These are phyloP conservation scores for Metarhizium humberi DNA, from an alignment of 2,329 filamentous ascomycete genomes.

Conservation along the genomic window DNA sequence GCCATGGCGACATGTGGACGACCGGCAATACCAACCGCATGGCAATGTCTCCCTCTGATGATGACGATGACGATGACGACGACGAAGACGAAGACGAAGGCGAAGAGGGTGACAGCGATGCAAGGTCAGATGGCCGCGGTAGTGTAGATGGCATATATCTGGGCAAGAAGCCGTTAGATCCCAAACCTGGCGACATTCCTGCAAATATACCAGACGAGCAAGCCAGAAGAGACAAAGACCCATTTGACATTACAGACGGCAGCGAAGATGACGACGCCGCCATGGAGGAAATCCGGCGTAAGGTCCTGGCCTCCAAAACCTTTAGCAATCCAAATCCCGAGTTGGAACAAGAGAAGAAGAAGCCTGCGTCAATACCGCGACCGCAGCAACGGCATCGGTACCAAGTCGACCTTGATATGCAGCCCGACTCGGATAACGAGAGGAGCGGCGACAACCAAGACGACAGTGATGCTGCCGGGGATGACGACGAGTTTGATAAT, in stretches of 20 bases:
- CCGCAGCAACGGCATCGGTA: conserved; percentile 37
- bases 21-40: conserved; percentile 77
- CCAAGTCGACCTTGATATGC: conserved; percentile 48
- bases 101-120: conserved; percentile 28
- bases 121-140: conserved; percentile 27
- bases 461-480: conserved; percentile 44
- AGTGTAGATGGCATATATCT: conserved; percentile 51
- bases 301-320: conserved; percentile 84
- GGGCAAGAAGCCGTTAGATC: conserved; percentile 37
- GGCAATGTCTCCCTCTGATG: conserved; percentile 43
- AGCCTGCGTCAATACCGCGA: conserved; percentile 53
- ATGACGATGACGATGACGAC: conserved; percentile 38
- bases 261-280: conserved; percentile 60
- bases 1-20: conserved; percentile 75
- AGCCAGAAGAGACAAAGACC: conserved; percentile 46
- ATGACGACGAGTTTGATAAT: conserved; percentile 78
- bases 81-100: conserved; percentile 5
- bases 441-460: conserved; percentile 47
- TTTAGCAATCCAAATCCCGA: conserved; percentile 53
- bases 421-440: conserved; percentile 54
- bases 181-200: conserved; percentile 6
- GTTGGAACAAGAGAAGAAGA: conserved; percentile 38
- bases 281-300: conserved; percentile 86
- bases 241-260: conserved; percentile 71
- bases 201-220: conserved; percentile 10